Percentiles rank a stretch among this genome's conserved stretches.
phyloP scores from a whole-genome alignment of 495 filamentous ascomycete species.

The Talaromyces thailandensis region DNA sequence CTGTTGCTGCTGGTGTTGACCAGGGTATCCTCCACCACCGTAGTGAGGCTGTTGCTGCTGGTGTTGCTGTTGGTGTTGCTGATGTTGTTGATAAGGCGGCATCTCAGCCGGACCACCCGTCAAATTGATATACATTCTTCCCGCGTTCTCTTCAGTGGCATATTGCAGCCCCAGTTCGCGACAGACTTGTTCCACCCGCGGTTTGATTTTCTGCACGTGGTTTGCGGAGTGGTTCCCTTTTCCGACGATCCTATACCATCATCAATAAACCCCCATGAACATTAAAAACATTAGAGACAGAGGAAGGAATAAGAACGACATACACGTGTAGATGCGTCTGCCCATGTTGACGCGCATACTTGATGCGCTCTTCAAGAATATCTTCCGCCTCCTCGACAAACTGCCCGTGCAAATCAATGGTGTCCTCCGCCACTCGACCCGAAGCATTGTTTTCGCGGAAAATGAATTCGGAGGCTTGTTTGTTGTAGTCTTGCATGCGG shows the following conservation, averaged over 20 bases:
- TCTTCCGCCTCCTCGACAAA: slow-evolving; percentile 91
- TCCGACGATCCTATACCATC: slow-evolving; percentile 62
- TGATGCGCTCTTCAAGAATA: slow-evolving; percentile 74
- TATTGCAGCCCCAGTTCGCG: slow-evolving; percentile 73
- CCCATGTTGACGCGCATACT: slow-evolving; percentile 57
- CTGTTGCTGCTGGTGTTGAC: slow-evolving; percentile 27
- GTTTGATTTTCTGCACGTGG: slow-evolving; percentile 85
- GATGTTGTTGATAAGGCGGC: slow-evolving; percentile 30
- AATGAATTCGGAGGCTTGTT: slow-evolving; percentile 84
- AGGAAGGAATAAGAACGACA: slow-evolving; percentile 12
- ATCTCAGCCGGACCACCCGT: slow-evolving; percentile 50
- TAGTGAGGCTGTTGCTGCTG: slow-evolving; percentile 23
- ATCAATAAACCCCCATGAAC: no score
- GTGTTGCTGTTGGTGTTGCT: slow-evolving; percentile 19
- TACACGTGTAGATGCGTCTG: slow-evolving; percentile 71
- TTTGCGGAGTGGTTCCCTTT: slow-evolving; percentile 80
- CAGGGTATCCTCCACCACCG: slow-evolving; percentile 20
- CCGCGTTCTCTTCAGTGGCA: slow-evolving; percentile 76
- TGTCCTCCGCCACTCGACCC: slow-evolving; percentile 62
- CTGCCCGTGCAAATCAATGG: slow-evolving; percentile 89
- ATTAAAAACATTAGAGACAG: not conserved
- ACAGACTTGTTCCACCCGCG: slow-evolving; percentile 79
- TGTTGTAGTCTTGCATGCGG: slow-evolving; percentile 74
- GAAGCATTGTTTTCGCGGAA: slow-evolving; percentile 85
- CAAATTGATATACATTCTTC: slow-evolving; percentile 69